Percentiles rank a stretch among this genome's conserved stretches.
Evolutionary conservation across 371 early-diverging fungal species (phyloP).

Genomic region (Mucor velutinosus): DNA sequence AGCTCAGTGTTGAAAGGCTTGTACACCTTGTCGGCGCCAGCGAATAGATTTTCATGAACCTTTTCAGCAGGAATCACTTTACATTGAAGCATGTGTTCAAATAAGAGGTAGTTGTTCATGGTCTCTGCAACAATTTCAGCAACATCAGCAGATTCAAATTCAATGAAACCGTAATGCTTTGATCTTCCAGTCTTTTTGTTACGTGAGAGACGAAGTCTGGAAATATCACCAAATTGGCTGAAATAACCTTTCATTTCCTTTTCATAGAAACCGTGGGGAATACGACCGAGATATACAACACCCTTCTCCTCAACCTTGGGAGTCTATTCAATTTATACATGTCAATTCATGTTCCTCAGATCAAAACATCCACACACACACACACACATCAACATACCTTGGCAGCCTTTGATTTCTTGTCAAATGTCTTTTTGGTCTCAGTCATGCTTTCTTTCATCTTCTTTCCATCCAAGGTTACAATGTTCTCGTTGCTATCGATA

Average conservation of each 20-base stretch:
- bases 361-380: constrained; percentile 5
- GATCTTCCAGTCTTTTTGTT: constrained; percentile 90
- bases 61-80: constrained; percentile 67
- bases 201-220: constrained; percentile 78
- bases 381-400: constrained; percentile 14
- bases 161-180: constrained; percentile 92
- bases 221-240: constrained; percentile 87
- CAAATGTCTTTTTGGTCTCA: constrained; percentile 35
- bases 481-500: constrained; percentile 53
- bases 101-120: constrained; percentile 94
- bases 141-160: constrained; percentile 78
- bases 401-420: constrained; percentile 36
- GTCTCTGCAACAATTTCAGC: constrained; percentile 93
- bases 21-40: constrained; percentile 64
- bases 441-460: constrained; percentile 38
- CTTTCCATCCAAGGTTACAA: constrained; percentile 44
- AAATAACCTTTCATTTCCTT: constrained; percentile 88
- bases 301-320: constrained; percentile 51
- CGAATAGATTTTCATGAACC: constrained; percentile 74
- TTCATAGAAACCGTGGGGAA: constrained; percentile 97
- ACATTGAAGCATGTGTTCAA: constrained; percentile 83
- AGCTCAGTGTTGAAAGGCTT: constrained; percentile 59
- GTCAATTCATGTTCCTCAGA: neutral
- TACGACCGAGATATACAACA: constrained; percentile 85
- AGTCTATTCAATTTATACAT: neutral